Evolutionary conservation across 2,329 filamentous ascomycete genomes (phyloP).

Genomic region (Penicillium sclerotiorum): DNA sequence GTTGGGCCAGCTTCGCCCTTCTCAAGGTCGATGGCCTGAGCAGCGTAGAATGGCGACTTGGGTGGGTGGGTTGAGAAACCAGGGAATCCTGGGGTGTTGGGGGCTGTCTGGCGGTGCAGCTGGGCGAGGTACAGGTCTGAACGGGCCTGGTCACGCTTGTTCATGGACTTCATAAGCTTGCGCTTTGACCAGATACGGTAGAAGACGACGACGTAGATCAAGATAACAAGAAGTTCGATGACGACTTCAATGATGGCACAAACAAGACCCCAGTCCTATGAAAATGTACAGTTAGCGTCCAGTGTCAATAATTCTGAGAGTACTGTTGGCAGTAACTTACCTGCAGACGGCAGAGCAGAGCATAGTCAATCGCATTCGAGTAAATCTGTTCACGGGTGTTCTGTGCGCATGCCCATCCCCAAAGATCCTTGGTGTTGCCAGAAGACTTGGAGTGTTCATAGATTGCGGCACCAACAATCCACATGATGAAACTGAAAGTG

Average conservation of each 20-base stretch:
- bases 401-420: constrained; percentile 96
- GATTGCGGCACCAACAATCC: constrained; percentile 81
- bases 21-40: constrained; percentile 45
- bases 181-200: constrained; percentile 98
- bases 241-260: constrained; percentile 98
- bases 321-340: constrained; percentile 48
- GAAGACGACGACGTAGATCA: constrained; percentile 92
- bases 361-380: constrained; percentile 79
- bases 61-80: constrained; percentile 60
- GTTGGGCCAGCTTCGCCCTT: constrained; percentile 50
- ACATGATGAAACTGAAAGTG: constrained; percentile 88
- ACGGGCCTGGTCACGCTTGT: constrained; percentile 87
- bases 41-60: constrained; percentile 48
- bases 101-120: constrained; percentile 81
- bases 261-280: constrained; percentile 89
- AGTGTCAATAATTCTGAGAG: neutral
- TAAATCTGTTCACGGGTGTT: constrained; percentile 81
- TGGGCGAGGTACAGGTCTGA: constrained; percentile 93
- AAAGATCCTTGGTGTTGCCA: constrained; percentile 81
- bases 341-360: constrained; percentile 85
- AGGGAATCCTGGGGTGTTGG: constrained; percentile 85
- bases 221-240: constrained; percentile 86
- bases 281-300: constrained; percentile 21
- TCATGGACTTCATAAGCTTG: constrained; percentile 94
- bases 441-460: constrained; percentile 77